Evolutionary conservation across 2,329 filamentous ascomycete genomes (phyloP), one percentile per base, ranked within the genome.

Genomic region (Pseudogymnoascus sp.): DNA sequence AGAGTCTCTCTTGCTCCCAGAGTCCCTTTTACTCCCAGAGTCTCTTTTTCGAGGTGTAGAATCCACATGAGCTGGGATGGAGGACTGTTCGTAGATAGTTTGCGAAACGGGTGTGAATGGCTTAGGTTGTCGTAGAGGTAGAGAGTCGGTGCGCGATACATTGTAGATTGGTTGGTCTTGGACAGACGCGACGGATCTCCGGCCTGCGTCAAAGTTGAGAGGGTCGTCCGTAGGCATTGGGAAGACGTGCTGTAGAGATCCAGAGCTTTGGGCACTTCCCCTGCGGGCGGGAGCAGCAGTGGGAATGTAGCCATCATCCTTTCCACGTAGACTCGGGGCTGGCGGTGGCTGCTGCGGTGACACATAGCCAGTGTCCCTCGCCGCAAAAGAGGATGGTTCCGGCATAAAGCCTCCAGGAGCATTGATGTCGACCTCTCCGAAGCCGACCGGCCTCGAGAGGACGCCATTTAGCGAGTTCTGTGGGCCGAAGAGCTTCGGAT

Each of bases 121-220:
- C 69, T 92, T 88, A 2, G 93, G 93, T 69, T 96, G 91, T 73
- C 95, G 89, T n/a, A 97, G 80, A 10, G 87, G 86, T 34, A 91
- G 82, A 0, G 84, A 80, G 5, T 78, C 84, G 4, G 87, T 83
- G 34, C 59, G 59, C 5, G 59, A 60, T 11, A 60, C 34, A 16
- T 60, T 60, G 34, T 38, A 38, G 2, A 78, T 72, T 6, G 78
- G 70, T 62, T 76, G 73, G 38, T 73, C 74, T 59, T 74, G 74
- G 64, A 79, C 77, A 8, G 78, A 78, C 12, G 79, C 73, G n/a
- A 79, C 71, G 38, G 84, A 83, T 21, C 76, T 78, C 34, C 80
- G 78, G 25, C 75, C 77, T 59, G 80, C 83, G 67, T 90, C 87
- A 68, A 88, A 88, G 25, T 77, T 79, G 18, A 76, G 79, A 5